Evolutionary conservation across 164 flowering plant genomes (phyloP), one percentile per base, ranked within the genome.

Genomic region (Magnolia changhungtana): DNA sequence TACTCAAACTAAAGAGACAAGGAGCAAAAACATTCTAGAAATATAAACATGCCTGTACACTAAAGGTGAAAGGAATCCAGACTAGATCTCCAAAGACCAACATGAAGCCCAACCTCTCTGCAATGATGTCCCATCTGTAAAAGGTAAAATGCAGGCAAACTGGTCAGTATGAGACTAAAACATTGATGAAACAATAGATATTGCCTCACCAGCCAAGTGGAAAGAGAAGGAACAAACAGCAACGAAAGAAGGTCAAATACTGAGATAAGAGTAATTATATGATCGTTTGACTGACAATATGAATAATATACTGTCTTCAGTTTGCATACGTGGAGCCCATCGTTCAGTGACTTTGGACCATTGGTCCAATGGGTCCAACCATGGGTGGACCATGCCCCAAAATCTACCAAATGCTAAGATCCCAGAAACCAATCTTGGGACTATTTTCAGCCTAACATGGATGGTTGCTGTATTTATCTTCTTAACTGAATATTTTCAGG

Each of bases 71-170:
- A 64, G 99, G 98, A 79, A 96, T 92, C 99, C 98, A 96, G 63
- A 92, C 95, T 66, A 96, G 84, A 88, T 96, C 98, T 75, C 98
- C 99, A 90, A 94, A 94, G 20, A 96, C 97, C 85, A 96, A 82
- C 98, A 96, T 96, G 86, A 92, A 96, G 76, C 98, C 99, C 86
- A 96, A 84, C 82, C 95, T 89, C 86, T 96, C 98, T 13, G 99
- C 99, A 84, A 96, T 96, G 72, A 96, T 96, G 80, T 96, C 99
- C 99, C 99, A 96, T 75, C 99, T 96, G 78, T 77, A 78, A 81
- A 27, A 79, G 37, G 9, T 5, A 55, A 72, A 68, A 55, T 55
- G 61, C 50, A 75, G 18, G 51, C 49, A 58, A n/a, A 70, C 24
- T 23, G 19, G 51, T 76, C 73, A 80, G 74, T 11, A 10, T 49